Conservation (phyloP, 2,329 filamentous ascomycete species). For the Aspergillus melleus region DNA sequence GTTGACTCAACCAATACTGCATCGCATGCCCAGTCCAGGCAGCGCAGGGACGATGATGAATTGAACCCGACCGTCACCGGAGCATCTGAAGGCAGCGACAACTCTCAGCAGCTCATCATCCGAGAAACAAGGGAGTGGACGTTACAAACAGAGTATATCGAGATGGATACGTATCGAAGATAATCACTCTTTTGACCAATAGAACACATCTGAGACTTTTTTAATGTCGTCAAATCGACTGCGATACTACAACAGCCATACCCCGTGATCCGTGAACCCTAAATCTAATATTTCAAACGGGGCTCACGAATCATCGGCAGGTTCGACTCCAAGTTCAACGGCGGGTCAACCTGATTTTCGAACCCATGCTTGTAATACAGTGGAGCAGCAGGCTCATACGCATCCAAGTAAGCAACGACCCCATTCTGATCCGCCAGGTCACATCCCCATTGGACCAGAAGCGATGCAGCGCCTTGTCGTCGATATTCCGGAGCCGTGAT, state of each 20-base stretch:
- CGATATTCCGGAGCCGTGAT: slow-evolving; percentile 23
- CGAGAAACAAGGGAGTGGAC: slow-evolving; percentile 19
- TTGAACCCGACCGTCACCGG: not conserved
- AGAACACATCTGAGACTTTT: not conserved
- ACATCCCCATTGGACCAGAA: slow-evolving; percentile 22
- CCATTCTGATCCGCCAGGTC: slow-evolving; percentile 12
- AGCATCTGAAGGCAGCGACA: slow-evolving; percentile 11
- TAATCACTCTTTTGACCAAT: not conserved
- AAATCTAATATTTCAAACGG: not conserved
- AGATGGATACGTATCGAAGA: not conserved
- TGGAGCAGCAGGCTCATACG: slow-evolving; percentile 7
- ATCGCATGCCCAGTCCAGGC: not conserved
- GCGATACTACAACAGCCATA: no score
- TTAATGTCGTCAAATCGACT: no score
- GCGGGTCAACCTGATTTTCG: not conserved
- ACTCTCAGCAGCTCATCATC: slow-evolving; percentile 21
- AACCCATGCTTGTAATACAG: slow-evolving; percentile 19
- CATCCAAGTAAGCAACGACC: slow-evolving; percentile 14
- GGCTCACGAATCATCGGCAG: slow-evolving; percentile 5
- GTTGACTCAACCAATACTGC: not conserved
- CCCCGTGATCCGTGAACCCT: no score
- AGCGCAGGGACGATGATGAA: not conserved
- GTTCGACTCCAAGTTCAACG: not conserved
- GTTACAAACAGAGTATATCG: not conserved
- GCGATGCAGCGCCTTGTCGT: slow-evolving; percentile 18